Base-by-base conservation (phyloP, 371 early-diverging fungal genomes). In the Rhizopus sp. region DNA sequence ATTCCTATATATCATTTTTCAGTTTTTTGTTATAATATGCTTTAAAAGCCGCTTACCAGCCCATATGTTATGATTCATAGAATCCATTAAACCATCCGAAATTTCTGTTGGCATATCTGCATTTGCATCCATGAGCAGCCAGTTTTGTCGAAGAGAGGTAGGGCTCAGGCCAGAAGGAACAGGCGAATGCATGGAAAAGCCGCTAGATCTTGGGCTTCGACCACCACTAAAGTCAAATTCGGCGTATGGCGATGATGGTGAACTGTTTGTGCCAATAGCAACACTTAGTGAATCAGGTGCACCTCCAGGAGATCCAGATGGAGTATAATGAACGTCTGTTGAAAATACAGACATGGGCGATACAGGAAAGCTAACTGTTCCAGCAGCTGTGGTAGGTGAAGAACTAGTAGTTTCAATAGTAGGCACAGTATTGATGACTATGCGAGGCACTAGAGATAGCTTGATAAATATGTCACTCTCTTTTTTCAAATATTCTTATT, bases 311-410 rank as follows among this genome's bases (percentile, higher is more conserved):
- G 59, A 54, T 8, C 41, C 50, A 10, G 45, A n/a, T 8, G 63
- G 41, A 33, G 44, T 50, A 9, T 17, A 51, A 2, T 35, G 38
- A 1, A 29, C 23, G 29, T 51, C 51, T 30, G 56, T 50, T 3
- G 76, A 75, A 46, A 53, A 66, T 37, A 61, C 59, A 5, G 76
- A 70, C 55, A 72, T 58, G 15, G 76, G 76, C 3, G 76, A 75
- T 4, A 62, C 54, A 7, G 70, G 64, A 5, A 47, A n/a, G 52
- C 59, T 69, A 5, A 29, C 13, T 8, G 52, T 15, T 8, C 31
- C 54, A 17, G 57, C 31, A 9, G 62, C 55, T 8, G 50, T 35
- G 2, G 15, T 23, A 30, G 69, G 62, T 10, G 69, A 63, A 5
- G 58, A 56, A 5, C 31, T n/a, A 4, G 23, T 16, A 29, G 50